Evolutionary conservation across 192 early-diverging fungal species (phyloP).

Genomic region (Dimargaris cristalligena): DNA sequence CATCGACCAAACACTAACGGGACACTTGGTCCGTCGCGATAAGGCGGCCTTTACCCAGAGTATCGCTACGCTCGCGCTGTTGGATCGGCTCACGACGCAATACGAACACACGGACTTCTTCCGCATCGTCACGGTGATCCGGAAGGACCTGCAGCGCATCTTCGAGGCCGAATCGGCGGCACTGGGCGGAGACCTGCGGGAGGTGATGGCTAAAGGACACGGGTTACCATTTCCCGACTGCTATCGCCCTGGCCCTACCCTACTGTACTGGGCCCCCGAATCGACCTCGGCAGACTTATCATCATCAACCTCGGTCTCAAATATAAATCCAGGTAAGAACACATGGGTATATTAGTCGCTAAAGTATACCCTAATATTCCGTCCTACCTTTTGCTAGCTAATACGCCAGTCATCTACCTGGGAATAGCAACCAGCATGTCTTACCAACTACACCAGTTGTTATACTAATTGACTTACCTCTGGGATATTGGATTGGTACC

Average conservation of each 20-base stretch:
- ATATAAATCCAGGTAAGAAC: too few relatives aligned
- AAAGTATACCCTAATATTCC: too few relatives aligned
- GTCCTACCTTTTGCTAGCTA: too few relatives aligned
- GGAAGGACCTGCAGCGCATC: not conserved
- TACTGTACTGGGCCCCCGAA: slow-evolving; percentile 6
- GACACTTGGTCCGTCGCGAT: not conserved
- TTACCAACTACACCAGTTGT: too few relatives aligned
- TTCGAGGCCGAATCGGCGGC: not conserved
- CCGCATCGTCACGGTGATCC: not conserved
- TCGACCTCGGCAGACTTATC: too few relatives aligned
- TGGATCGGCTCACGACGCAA: slow-evolving; percentile 2
- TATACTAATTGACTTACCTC: too few relatives aligned
- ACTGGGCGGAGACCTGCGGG: too few relatives aligned
- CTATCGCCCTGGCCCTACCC: not conserved
- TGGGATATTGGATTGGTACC: too few relatives aligned
- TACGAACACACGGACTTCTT: slow-evolving; percentile 3
- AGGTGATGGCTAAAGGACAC: not conserved
- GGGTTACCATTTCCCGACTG: not conserved
- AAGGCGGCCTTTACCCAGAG: not conserved
- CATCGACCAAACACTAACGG: not conserved
- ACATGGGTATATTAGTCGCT: too few relatives aligned
- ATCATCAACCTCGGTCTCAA: too few relatives aligned
- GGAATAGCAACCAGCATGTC: too few relatives aligned
- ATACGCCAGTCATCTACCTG: too few relatives aligned
- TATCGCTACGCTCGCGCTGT: not conserved